Conservation (phyloP, 2,329 filamentous ascomycete species). For the Curvularia spicifera region DNA sequence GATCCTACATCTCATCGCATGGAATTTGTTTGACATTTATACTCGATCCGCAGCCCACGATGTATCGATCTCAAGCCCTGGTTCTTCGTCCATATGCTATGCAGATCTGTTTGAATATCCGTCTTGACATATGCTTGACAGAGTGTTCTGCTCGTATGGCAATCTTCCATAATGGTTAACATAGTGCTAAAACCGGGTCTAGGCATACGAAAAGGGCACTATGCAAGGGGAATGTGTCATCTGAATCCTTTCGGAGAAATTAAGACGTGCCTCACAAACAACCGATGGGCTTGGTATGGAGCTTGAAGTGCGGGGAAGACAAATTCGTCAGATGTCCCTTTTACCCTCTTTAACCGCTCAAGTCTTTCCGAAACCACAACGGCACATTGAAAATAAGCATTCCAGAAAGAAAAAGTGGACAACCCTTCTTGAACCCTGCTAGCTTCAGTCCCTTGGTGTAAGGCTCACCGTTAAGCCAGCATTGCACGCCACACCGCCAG, state of each 20-base stretch:
- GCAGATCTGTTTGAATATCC: background rate
- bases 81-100: background rate
- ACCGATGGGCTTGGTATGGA: conserved; percentile 5
- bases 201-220: background rate
- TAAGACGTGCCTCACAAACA: conserved; percentile 15
- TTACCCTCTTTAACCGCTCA: conserved; percentile 2
- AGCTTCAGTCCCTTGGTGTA: conserved; percentile 4
- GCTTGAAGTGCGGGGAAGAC: conserved; percentile 2
- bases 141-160: background rate
- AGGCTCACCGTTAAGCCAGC: conserved; percentile 29
- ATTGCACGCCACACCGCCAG: conserved; percentile 43
- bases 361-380: background rate
- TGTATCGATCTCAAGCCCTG: background rate
- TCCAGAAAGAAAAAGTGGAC: background rate
- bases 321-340: background rate
- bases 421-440: background rate
- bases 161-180: background rate
- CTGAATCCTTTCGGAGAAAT: conserved; percentile 19
- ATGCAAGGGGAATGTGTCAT: conserved; percentile 2
- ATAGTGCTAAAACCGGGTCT: background rate
- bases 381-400: background rate
- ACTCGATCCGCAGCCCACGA: background rate
- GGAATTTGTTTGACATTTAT: background rate
- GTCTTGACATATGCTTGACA: background rate
- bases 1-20: background rate